Evolutionary conservation across 768 basidiomycete species (phyloP).

Genomic region (Clathrus columnatus): DNA sequence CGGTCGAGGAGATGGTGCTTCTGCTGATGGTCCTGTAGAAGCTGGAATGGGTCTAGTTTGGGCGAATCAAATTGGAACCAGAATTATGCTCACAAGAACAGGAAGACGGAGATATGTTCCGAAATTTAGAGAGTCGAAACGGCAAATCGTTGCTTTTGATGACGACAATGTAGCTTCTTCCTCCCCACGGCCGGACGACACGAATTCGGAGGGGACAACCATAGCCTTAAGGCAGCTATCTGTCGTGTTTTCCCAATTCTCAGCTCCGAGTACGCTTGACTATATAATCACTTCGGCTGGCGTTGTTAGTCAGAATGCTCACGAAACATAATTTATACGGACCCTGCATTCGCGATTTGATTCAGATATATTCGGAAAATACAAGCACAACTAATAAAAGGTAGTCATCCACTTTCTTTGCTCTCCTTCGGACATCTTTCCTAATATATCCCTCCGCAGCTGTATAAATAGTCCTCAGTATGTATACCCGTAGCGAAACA

Average conservation of each 20-base stretch:
- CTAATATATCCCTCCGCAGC: not conserved
- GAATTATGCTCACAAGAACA: conserved; percentile 78
- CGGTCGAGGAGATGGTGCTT: conserved; percentile 48
- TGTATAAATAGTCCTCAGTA: not conserved
- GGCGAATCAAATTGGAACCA: conserved; percentile 86
- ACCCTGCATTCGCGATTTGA: too few species aligned
- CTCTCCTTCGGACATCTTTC: not conserved
- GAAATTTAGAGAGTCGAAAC: conserved; percentile 19
- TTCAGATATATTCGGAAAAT: not conserved
- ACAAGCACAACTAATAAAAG: not conserved
- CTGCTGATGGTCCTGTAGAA: conserved; percentile 60
- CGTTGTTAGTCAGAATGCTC: conserved; percentile 23
- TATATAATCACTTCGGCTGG: conserved; percentile 64
- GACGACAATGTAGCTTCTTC: not conserved
- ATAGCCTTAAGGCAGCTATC: conserved; percentile 60
- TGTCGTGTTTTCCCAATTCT: conserved; percentile 68
- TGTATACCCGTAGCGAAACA: not conserved
- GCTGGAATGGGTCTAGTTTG: conserved; percentile 83
- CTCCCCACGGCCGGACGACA: not conserved
- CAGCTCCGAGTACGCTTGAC: conserved; percentile 52
- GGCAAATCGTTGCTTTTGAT: not conserved
- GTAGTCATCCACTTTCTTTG: not conserved
- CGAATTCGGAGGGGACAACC: conserved; percentile 31
- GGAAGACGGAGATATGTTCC: conserved; percentile 52
- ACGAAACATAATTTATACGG: not conserved